Evolutionary conservation across 1,284 basidiomycete species (phyloP), one percentile per base, ranked within the genome.

Genomic region (Pseudomicrostroma phylloplanum): DNA sequence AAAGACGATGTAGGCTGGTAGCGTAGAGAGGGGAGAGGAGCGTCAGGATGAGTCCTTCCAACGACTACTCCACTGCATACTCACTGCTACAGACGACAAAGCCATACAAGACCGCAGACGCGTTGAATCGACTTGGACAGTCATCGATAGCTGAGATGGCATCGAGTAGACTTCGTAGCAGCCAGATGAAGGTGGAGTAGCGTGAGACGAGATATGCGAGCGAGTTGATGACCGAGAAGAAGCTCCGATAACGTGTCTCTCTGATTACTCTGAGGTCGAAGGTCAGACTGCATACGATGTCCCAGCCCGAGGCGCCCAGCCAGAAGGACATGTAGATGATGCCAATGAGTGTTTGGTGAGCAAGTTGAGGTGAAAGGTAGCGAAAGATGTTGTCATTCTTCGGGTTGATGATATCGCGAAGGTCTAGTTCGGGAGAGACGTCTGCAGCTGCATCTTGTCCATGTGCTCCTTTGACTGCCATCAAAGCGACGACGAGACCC

Each of bases 271-370:
- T 64, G 43, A 67, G 21, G 57, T 74, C 72, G 54, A 74, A 72
- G 11, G 56, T 36, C 40, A 70, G 57, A 46, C 69, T 69, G 57
- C 64, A 67, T 54, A 74, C 62, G 26, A 74, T 67, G 54, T 74
- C 72, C 72, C 71, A 74, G 11, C 71, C 72, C 13, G 73, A 65
- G 2, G 71, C 72, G 46, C 72, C 72, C 61, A 73, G 67, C 71
- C 72, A 74, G 62, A 71, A 66, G 51, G 71, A 73, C 23, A 63
- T 63, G 65, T 67, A 70, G 62, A 73, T 67, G 63, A 72, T 61
- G 21, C 63, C 64, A 43, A 48, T 54, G 8, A 54, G 15, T 6
- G 26, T 6, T 15, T 25, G 51, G 25, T 54, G 51, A 15, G 21
- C 21, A 7, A 15, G 21, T 54, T 54, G 21, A 25, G 51, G 51